Evolutionary conservation across 768 basidiomycete species (phyloP).

Genomic region (Tulasnella sp.): DNA sequence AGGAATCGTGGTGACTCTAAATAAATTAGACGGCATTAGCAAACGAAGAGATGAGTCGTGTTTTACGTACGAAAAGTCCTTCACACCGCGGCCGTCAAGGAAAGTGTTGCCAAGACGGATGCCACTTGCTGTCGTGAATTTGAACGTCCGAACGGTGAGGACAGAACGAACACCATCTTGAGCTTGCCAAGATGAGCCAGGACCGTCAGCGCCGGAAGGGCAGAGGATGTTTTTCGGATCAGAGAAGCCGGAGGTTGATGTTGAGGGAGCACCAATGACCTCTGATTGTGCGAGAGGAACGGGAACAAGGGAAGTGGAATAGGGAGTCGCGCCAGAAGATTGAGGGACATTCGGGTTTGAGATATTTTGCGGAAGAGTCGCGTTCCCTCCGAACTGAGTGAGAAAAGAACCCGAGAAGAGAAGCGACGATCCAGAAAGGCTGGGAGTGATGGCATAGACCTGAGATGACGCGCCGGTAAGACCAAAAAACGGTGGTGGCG

Average conservation of each 20-base stretch:
- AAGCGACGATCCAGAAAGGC: constrained; percentile 55
- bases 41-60: background rate
- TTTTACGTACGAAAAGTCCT: constrained; percentile 62
- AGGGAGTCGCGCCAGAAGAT: constrained; percentile 69
- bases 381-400: constrained; percentile 49
- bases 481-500: constrained; percentile 67
- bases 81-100: constrained; percentile 64
- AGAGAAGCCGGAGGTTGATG: constrained; percentile 45
- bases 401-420: constrained; percentile 86
- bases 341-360: constrained; percentile 75
- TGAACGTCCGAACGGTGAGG: constrained; percentile 65
- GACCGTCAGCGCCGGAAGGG: constrained; percentile 67
- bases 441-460: constrained; percentile 65
- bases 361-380: constrained; percentile 37
- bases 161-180: constrained; percentile 55
- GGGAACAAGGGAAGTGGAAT: constrained; percentile 81
- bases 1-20: constrained; percentile 75
- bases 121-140: constrained; percentile 61
- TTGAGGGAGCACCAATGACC: constrained; percentile 45
- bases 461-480: constrained; percentile 54
- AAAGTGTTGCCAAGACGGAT: constrained; percentile 89
- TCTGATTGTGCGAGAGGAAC: constrained; percentile 48
- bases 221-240: constrained; percentile 66
- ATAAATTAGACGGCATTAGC: background rate
- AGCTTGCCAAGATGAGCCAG: constrained; percentile 76